Evolutionary conservation across 73 alveolate species (phyloP), one percentile per base, ranked within the genome.

Genomic region (Breviolum minutum): DNA sequence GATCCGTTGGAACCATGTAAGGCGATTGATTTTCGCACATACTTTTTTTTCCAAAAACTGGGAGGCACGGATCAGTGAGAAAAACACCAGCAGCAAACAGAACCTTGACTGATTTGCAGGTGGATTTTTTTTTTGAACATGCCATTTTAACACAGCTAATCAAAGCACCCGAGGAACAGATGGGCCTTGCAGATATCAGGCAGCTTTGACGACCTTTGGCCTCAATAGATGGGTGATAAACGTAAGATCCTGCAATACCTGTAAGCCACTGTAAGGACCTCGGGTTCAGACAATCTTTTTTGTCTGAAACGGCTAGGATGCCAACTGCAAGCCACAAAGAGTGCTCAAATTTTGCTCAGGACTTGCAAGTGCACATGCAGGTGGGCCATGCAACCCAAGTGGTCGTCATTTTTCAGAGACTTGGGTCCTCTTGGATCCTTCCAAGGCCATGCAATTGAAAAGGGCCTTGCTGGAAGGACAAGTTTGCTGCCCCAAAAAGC

Each of bases 301-400:
- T n/a, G n/a, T n/a, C n/a, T n/a, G n/a, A n/a, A n/a, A n/a, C n/a
- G n/a, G n/a, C n/a, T n/a, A n/a, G n/a, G n/a, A n/a, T n/a, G n/a
- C n/a, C n/a, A n/a, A n/a, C n/a, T n/a, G n/a, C n/a, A n/a, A n/a
- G n/a, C n/a, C n/a, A n/a, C n/a, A n/a, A n/a, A n/a, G 54, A 40
- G 54, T 40, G 26, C 12, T 4, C 26, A 6, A 1, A 22, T 48
- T 17, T 6, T 14, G 70, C 94, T 63, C 24, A 86, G 94, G 94
- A 86, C n/a, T 86, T 86, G 94, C 94, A 86, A 86, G 94, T 86
- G 63, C 94, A 86, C 22, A 62, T 86, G 94, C 81, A 86, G 94
- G 94, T 79, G 63, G 66, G 89, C 0, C 62, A 40, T 6, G 26
- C 40, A 48, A 7, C 17, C 74, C 74, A 66, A 66, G 74, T 66